Evolutionary conservation across 805 yeast genomes (phyloP).

Genomic region (Candida quercuum): DNA sequence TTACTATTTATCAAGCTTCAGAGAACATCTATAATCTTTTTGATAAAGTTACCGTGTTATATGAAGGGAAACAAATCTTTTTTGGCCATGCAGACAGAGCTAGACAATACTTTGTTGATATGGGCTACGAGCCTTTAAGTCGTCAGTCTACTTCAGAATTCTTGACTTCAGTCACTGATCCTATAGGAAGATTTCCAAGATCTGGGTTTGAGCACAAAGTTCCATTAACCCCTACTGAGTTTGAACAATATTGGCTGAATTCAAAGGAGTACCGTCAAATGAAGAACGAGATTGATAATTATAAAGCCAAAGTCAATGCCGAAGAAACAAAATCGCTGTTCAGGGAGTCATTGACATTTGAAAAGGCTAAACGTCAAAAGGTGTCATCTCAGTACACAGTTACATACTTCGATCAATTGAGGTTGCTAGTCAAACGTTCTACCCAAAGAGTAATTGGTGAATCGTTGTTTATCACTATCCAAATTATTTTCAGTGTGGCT

Average conservation of each 20-base stretch:
- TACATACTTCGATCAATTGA: constrained; percentile 39
- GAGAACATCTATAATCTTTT: constrained; percentile 60
- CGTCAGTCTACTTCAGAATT: constrained; percentile 71
- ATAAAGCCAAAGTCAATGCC: constrained; percentile 24
- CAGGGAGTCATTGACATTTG: constrained; percentile 19
- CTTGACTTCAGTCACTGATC: constrained; percentile 64
- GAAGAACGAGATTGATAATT: constrained; percentile 37
- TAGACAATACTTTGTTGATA: constrained; percentile 48
- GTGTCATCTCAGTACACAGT: constrained; percentile 33
- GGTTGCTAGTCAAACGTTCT: constrained; percentile 42
- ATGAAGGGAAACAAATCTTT: constrained; percentile 57
- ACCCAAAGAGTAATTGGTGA: constrained; percentile 52
- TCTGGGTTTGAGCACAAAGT: constrained; percentile 45
- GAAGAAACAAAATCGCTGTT: constrained; percentile 30
- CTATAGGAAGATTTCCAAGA: constrained; percentile 47
- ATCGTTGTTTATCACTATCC: constrained; percentile 36
- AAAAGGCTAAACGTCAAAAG: constrained; percentile 28
- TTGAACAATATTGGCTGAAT: constrained; percentile 50
- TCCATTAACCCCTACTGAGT: constrained; percentile 60
- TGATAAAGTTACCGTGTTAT: constrained; percentile 56
- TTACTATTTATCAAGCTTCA: constrained; percentile 68
- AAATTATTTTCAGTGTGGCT: constrained; percentile 26
- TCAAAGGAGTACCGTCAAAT: constrained; percentile 54
- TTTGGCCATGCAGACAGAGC: constrained; percentile 57
- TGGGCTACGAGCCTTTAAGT: constrained; percentile 62